These are phyloP conservation scores for Paraurostyla sp. DNA, from an alignment of 73 alveolate species.

Conservation along the genomic window DNA sequence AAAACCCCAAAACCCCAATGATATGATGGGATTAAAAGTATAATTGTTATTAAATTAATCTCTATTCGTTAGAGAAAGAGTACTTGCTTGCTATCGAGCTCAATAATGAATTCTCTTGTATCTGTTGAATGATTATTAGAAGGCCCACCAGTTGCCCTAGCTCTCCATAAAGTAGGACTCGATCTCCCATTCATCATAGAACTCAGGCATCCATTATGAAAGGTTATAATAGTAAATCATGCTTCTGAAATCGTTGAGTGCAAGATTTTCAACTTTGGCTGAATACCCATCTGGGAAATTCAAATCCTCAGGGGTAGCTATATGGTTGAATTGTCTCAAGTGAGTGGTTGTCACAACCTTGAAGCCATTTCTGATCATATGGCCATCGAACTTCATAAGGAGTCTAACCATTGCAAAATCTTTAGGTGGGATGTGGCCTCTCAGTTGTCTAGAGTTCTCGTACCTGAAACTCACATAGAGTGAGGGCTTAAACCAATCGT, in stretches of 20 bases:
- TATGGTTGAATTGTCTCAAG: slow-evolving; percentile 69
- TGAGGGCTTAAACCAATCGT: slow-evolving; percentile 82
- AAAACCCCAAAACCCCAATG: slow-evolving; percentile 18
- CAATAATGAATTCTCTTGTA: slow-evolving; percentile 46
- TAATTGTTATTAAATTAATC: background rate
- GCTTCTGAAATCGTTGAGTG: slow-evolving; percentile 81
- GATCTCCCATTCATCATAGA: slow-evolving; percentile 57
- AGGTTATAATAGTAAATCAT: slow-evolving; percentile 57
- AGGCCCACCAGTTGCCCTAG: slow-evolving; percentile 80
- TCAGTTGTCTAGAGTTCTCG: slow-evolving; percentile 63
- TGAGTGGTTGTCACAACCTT: slow-evolving; percentile 76
- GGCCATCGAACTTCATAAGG: slow-evolving; percentile 90
- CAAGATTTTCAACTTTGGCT: slow-evolving; percentile 70
- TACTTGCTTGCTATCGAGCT: background rate
- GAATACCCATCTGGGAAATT: slow-evolving; percentile 76
- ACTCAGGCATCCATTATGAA: slow-evolving; percentile 73
- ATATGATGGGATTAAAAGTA: background rate
- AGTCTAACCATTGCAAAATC: slow-evolving; percentile 84
- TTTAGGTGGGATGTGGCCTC: slow-evolving; percentile 82
- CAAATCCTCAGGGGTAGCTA: slow-evolving; percentile 79
- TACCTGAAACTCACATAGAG: slow-evolving; percentile 79
- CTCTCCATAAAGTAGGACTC: slow-evolving; percentile 84
- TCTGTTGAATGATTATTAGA: slow-evolving; percentile 46
- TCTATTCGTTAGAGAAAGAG: background rate
- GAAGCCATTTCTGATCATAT: slow-evolving; percentile 83